phyloP scores from a whole-genome alignment of 345 rosid genomes.

The Populus tremula region DNA sequence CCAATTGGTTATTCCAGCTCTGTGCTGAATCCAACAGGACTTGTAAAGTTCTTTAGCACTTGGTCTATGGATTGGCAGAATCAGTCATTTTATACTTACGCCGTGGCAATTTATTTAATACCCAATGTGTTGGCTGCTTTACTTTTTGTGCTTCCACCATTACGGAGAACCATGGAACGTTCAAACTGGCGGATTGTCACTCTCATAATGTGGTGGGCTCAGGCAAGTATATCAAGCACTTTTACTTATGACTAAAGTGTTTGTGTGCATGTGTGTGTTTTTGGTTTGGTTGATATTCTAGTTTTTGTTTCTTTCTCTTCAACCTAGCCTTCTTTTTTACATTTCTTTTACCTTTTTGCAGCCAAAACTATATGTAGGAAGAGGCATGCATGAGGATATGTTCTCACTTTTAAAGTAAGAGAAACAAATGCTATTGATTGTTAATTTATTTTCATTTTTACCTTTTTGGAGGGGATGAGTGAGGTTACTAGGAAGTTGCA shows the following conservation, averaged over 20 bases:
- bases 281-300: background rate
- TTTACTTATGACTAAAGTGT: background rate
- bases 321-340: background rate
- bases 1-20: conserved; percentile 73
- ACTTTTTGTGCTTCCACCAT: conserved; percentile 68
- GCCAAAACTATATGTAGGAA: conserved; percentile 90
- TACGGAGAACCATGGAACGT: conserved; percentile 77
- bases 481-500: background rate
- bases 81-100: conserved; percentile 63
- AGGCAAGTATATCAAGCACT: conserved; percentile 48
- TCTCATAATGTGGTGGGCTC: conserved; percentile 97
- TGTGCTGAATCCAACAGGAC: conserved; percentile 71
- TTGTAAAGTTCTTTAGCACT: conserved; percentile 59
- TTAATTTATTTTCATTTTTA: background rate
- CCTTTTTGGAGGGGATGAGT: background rate
- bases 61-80: conserved; percentile 64
- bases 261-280: background rate
- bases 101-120: conserved; percentile 71
- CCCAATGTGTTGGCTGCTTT: conserved; percentile 73
- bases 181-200: conserved; percentile 76
- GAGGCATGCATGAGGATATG: conserved; percentile 95
- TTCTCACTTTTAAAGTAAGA: conserved; percentile 87
- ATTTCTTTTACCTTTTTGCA: conserved; percentile 32
- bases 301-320: background rate
- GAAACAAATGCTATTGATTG: background rate